Conservation (phyloP, 345 rosid species). For the Eutrema heterophyllum region DNA sequence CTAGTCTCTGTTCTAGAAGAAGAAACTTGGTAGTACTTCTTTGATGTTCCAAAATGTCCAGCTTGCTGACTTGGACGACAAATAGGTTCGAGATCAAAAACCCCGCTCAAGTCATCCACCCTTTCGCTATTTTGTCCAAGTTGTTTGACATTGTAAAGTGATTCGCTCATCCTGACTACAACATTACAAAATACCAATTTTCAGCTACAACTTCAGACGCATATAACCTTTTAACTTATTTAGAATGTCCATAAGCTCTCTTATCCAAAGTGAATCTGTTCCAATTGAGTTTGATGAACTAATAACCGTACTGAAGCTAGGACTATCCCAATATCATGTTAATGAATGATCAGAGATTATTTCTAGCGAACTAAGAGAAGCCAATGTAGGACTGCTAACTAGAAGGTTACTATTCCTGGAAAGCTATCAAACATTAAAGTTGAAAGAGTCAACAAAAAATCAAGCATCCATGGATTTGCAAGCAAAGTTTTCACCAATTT, state of each 20-base stretch:
- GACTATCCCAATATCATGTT: not conserved
- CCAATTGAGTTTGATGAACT: not conserved
- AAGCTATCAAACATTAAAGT: too few relatives aligned
- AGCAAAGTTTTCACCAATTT: too few relatives aligned
- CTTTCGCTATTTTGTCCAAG: constrained; percentile 38
- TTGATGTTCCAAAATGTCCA: constrained; percentile 37
- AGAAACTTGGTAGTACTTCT: constrained; percentile 32
- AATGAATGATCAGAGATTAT: not conserved
- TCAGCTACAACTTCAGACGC: constrained; percentile 9
- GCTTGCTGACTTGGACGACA: constrained; percentile 58
- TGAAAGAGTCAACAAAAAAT: too few relatives aligned
- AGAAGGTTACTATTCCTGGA: not conserved
- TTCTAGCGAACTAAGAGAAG: not conserved
- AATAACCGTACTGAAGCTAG: not conserved
- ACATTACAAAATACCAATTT: not conserved
- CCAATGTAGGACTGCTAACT: not conserved
- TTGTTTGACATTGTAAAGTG: constrained; percentile 66
- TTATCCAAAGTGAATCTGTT: not conserved
- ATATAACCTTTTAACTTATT: not conserved
- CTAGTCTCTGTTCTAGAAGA: constrained; percentile 43
- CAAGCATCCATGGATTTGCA: too few relatives aligned
- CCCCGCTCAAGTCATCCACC: constrained; percentile 44
- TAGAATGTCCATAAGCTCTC: not conserved
- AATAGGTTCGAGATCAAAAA: constrained; percentile 42
- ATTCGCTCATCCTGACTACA: constrained; percentile 86